Evolutionary conservation across 2,329 filamentous ascomycete species (phyloP).

Genomic region (Penicillium sp.): DNA sequence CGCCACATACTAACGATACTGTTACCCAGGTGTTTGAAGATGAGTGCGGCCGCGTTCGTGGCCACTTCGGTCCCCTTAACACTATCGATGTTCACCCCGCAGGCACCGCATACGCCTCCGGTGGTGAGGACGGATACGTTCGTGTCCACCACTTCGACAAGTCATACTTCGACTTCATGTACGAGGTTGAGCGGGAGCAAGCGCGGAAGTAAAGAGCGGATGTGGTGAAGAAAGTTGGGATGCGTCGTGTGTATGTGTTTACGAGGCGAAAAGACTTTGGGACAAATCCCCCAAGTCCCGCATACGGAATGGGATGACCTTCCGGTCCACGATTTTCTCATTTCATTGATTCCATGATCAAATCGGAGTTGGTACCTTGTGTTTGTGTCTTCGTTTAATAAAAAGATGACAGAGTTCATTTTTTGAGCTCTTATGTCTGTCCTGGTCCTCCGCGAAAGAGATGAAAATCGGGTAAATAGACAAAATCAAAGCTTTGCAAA

Average conservation of each 20-base stretch:
- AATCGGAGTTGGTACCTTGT: constrained; percentile 40
- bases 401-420: constrained; percentile 32
- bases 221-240: constrained; percentile 22
- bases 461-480: constrained; percentile 26
- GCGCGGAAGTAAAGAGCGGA: constrained; percentile 40
- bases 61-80: constrained; percentile 96
- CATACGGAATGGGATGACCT: constrained; percentile 31
- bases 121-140: constrained; percentile 97
- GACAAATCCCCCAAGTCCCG: constrained; percentile 24
- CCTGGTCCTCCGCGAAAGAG: constrained; percentile 12
- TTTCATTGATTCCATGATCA: constrained; percentile 41
- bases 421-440: constrained; percentile 20
- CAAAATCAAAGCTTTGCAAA: constrained; percentile 26
- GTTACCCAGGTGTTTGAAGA: constrained; percentile 71
- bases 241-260: constrained; percentile 37
- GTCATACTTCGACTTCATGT: constrained; percentile 97
- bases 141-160: constrained; percentile 98
- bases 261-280: constrained; percentile 34
- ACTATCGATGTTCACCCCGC: constrained; percentile 91
- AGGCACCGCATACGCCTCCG: constrained; percentile 88
- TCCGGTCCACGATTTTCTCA: constrained; percentile 35
- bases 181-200: constrained; percentile 91
- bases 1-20: neutral
- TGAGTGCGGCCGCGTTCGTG: constrained; percentile 93
- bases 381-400: constrained; percentile 35